Evolutionary conservation across 2,329 filamentous ascomycete species (phyloP), one percentile per base, ranked within the genome.

Genomic region (Aspergillus sp.): DNA sequence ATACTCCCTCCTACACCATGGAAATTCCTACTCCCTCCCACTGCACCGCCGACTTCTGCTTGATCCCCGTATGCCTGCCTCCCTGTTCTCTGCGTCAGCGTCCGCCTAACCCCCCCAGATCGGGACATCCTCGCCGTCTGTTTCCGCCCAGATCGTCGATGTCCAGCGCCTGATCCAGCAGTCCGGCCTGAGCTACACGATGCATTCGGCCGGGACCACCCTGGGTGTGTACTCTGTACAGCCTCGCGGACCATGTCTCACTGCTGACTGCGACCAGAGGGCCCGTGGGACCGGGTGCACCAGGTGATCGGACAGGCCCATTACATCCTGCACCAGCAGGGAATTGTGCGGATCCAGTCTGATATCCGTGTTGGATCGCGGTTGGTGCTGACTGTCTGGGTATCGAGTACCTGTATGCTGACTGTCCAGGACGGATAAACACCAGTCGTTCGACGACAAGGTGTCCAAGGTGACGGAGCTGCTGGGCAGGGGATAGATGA

Each of bases 191-290:
- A 79, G 76, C 43, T 89, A 88, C 56, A 78, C 74, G 29, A 91
- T 96, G 85, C 89, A 96, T 63, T 88, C 84, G 15, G 88, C 86
- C 2, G 91, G 89, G 8, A 95, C 89, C 0, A 96, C 89, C 0
- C 74, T 96, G 34, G 86, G 86, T 91, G 67, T 37, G 78, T 16
- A 14, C 16, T 11, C 5, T 15, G 4, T 24, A 24, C 25, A 4
- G 14, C 12, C 24, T 31, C n/a, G 15, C n/a, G n/a, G n/a, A n/a
- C n/a, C n/a, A n/a, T 22, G 19, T 22, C 5, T 10, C 15, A 30
- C 12, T 37, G n/a, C 15, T 13, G 15, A 29, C 11, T 30, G 25
- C 15, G 14, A 20, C 26, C 12, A 93, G 89, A 96, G 66, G 91
- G 89, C 2, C 73, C 78, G 25, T 96, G 91, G 89, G 83, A 93